Evolutionary conservation across 2,329 filamentous ascomycete species (phyloP).

Genomic region (Blastomyces emzantsi): DNA sequence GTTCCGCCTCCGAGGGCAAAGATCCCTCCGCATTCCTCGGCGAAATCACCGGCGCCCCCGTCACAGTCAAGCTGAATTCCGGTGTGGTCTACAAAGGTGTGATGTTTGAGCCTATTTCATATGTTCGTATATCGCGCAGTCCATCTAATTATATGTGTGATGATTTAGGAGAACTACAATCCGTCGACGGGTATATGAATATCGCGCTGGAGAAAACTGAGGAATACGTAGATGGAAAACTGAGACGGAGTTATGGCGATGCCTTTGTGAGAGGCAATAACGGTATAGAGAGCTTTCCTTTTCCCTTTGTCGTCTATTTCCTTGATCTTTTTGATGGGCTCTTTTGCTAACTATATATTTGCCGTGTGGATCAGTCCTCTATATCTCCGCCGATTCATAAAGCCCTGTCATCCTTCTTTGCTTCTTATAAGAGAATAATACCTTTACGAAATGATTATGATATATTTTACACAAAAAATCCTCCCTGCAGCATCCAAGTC

Average conservation of each 20-base stretch:
- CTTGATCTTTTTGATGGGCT: not conserved
- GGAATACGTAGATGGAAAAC: constrained; percentile 78
- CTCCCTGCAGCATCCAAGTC: not conserved
- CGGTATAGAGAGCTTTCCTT: constrained; percentile 45
- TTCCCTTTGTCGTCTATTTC: not conserved
- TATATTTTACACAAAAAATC: not conserved
- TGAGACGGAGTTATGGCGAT: constrained; percentile 80
- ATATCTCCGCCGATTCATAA: constrained; percentile 30
- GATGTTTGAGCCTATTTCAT: not conserved
- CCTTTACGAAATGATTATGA: not conserved
- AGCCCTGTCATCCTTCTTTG: not conserved
- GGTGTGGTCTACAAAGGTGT: constrained; percentile 93
- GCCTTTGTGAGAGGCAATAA: constrained; percentile 96
- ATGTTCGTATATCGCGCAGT: not conserved
- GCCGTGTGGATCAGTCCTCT: constrained; percentile 22
- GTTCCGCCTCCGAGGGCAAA: constrained; percentile 60
- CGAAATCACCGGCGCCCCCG: constrained; percentile 87
- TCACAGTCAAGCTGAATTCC: constrained; percentile 98
- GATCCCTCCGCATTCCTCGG: constrained; percentile 89
- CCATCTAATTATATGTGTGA: not conserved
- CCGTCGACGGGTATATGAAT: constrained; percentile 99
- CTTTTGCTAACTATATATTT: constrained; percentile 5
- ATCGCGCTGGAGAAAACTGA: constrained; percentile 94
- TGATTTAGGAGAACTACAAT: constrained; percentile 74
- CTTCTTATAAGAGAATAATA: not conserved